Evolutionary conservation across 2,329 filamentous ascomycete species (phyloP), one percentile per base, ranked within the genome.

Genomic region (Curvularia spicifera): DNA sequence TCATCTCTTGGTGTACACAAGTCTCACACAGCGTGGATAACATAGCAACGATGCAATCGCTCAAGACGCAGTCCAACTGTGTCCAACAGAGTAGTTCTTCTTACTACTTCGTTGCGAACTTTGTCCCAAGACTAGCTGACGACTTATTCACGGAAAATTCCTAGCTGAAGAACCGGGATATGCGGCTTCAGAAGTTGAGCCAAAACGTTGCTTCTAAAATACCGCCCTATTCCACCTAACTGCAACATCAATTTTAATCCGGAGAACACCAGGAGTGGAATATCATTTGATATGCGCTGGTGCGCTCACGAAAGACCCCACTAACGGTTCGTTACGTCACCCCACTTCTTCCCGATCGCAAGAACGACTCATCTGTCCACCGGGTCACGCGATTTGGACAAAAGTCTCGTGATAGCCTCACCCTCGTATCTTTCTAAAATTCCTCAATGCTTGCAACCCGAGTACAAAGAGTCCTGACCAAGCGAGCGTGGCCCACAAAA

Each of bases 321-420:
- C 47, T 56, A 59, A 51, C 20, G 42, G 45, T 52, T 50, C 45
- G 49, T 62, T 69, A 70, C 65, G 68, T 70, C 66, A 70, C 65
- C 66, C 65, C 68, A 65, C 68, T 60, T 65, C 53, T 52, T 57
- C 57, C 50, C 54, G 61, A 69, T 69, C 68, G 61, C 48, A 57
- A 57, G 53, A 59, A 46, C 26, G 28, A 60, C 54, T 60, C 57
- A 61, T 56, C n/a, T 15, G 31, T 29, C 43, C 43, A 43, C 33
- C 53, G 40, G 26, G 52, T 67, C 65, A 65, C 65, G 44, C 59
- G 56, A 65, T 59, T 29, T 31, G 18, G 33, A 29, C 37, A 46
- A 46, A 43, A 46, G n/a, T 46, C 49, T 45, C 46, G 46, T 50
- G 35, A 45, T 47, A 52, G 13, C 47, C 42, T 22, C 20, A 24